A percentile compares a stretch with the other conserved stretches of the same genome.
These are phyloP conservation scores for Lentinula edodes DNA, from an alignment of 768 basidiomycete species.

Conservation along the genomic window DNA sequence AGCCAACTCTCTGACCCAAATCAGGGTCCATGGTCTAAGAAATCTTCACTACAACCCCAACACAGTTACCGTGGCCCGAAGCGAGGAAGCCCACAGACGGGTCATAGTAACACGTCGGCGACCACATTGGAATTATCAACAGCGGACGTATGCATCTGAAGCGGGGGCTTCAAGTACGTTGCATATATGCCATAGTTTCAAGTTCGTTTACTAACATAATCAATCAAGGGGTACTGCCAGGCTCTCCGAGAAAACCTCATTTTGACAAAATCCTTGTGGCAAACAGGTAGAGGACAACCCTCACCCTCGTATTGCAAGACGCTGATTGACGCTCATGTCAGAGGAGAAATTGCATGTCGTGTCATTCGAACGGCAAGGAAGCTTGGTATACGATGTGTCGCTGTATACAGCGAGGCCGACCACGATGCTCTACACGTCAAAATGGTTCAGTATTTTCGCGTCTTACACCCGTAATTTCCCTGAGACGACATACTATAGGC, in stretches of 20 bases:
- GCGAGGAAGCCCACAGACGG: not conserved
- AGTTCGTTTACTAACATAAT: not conserved
- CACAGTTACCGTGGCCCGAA: not conserved
- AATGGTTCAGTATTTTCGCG: slow-evolving; percentile 42
- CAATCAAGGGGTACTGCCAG: not conserved
- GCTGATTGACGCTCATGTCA: slow-evolving; percentile 20
- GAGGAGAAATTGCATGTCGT: slow-evolving; percentile 94
- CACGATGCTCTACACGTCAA: slow-evolving; percentile 75
- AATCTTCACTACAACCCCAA: not conserved
- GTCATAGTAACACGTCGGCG: not conserved
- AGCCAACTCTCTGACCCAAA: not conserved
- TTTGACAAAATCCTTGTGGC: slow-evolving; percentile 92
- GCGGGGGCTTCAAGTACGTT: not conserved
- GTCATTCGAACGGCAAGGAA: slow-evolving; percentile 88
- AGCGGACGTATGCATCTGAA: not conserved
- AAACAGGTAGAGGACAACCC: slow-evolving; percentile 53
- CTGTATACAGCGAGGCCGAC: slow-evolving; percentile 89
- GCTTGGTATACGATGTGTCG: slow-evolving; percentile 87
- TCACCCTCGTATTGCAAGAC: not conserved
- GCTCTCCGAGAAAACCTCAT: slow-evolving; percentile 33
- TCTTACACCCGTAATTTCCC: not conserved
- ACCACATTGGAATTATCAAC: not conserved
- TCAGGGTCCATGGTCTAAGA: not conserved
- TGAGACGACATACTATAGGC: slow-evolving; percentile 32
- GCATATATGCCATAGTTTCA: too few species aligned